These are phyloP conservation scores for Protomyces inouyei DNA, from an alignment of 1,139 yeast species.

Conservation along the genomic window DNA sequence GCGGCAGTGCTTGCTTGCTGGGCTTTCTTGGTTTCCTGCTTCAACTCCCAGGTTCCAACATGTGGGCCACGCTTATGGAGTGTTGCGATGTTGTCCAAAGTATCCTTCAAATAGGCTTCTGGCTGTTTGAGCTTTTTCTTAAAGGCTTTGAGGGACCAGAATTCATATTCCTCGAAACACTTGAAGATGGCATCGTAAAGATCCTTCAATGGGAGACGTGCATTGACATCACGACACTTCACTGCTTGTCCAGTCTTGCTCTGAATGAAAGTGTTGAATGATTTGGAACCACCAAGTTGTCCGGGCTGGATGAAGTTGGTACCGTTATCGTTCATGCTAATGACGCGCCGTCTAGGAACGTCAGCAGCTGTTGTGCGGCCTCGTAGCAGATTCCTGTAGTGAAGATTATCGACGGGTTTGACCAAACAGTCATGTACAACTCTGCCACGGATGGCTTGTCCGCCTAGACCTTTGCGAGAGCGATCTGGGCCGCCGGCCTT, in stretches of 20 bases:
- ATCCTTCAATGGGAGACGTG: constrained; percentile 90
- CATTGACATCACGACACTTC: constrained; percentile 75
- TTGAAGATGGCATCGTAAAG: constrained; percentile 81
- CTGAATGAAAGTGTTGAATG: constrained; percentile 11
- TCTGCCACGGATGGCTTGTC: constrained; percentile 74
- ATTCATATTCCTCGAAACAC: constrained; percentile 89
- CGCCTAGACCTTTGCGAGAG: constrained; percentile 44
- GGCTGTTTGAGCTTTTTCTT: constrained; percentile 96
- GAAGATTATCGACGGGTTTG: constrained; percentile 22
- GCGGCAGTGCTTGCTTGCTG: constrained; percentile 56
- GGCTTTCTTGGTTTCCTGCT: constrained; percentile 53
- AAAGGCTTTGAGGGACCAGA: constrained; percentile 92
- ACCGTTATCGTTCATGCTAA: constrained; percentile 27
- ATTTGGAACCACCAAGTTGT: constrained; percentile 4
- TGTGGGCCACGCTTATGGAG: constrained; percentile 93
- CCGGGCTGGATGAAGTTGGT: constrained; percentile 9
- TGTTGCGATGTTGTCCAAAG: constrained; percentile 81
- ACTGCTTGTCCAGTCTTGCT: constrained; percentile 54
- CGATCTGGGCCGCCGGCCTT: constrained; percentile 23
- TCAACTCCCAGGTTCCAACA: constrained; percentile 82
- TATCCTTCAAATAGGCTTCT: constrained; percentile 81
- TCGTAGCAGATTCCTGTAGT: constrained; percentile 15
- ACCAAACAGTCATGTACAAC: constrained; percentile 60
- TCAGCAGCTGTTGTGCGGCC: constrained; percentile 26
- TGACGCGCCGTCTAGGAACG: constrained; percentile 27